Base-by-base conservation (phyloP, 208 protist species). In the Trypanosoma platydactyli region DNA sequence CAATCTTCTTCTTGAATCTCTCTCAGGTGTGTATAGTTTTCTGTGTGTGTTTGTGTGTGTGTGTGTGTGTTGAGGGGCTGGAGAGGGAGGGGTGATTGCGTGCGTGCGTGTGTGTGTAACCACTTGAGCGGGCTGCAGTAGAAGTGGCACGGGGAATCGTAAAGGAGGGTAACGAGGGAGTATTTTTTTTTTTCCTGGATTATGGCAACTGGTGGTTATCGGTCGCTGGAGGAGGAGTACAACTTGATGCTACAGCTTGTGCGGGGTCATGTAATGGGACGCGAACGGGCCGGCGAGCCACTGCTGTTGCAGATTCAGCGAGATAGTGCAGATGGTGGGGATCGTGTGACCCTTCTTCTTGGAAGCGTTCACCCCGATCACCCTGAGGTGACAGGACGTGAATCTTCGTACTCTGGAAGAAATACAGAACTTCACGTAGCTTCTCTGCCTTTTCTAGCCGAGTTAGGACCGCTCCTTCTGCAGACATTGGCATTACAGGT, bases 341-440 rank as follows among this genome's bases (percentile, higher is more conserved):
- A 76, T 53, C 71, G 59, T 12, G 33, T 71, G 12, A 70, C 71
- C 30, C 20, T 71, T 20, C 0, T 79, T 51, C 52, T 78, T 45
- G 58, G 65, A 38, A 52, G 49, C 15, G 54, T 60, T 45, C 3
- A 30, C 22, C 1, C 40, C 15, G 59, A 55, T 53, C 22, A 12
- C 11, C 48, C 41, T 54, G 15, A 12, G 11, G 5, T 44, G 38
- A 30, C 30, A 25, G 24, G 53, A 20, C 11, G 41, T 15, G 25
- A 27, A 38, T 24, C 12, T 12, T 7, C 29, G 35, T 30, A 30
- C 25, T 38, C 33, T 38, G 20, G 48, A 15, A 35, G 42, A 11
- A 49, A 20, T 20, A 0, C 56, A 20, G 46, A 12, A 24, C 5
- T 27, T 13, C 38, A 33, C 5, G 11, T 35, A n/a, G 20, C 52